Percentiles rank a stretch among this genome's conserved stretches.
phyloP scores from a whole-genome alignment of 306 rosid genomes.

The Echinosophora koreensis region DNA sequence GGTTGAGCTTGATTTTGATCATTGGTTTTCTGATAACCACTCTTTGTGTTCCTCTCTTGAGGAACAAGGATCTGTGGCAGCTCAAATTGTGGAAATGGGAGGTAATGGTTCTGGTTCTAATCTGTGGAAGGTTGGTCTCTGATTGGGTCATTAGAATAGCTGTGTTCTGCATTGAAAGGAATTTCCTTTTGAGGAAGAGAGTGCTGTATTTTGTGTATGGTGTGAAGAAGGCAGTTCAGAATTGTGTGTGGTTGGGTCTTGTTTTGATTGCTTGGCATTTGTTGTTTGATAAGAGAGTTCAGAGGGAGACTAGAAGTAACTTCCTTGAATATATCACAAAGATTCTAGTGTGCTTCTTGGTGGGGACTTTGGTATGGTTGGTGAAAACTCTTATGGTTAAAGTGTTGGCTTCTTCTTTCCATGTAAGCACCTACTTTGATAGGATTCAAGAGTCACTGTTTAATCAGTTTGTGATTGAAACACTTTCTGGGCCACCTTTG shows the following conservation, averaged over 20 bases:
- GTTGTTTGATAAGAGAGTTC: constrained; percentile 74
- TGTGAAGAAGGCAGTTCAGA: constrained; percentile 73
- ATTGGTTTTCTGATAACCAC: constrained; percentile 60
- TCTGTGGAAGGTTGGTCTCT: constrained; percentile 85
- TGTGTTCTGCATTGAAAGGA: constrained; percentile 80
- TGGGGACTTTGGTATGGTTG: constrained; percentile 79
- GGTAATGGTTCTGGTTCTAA: constrained; percentile 70
- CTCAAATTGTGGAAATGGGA: constrained; percentile 89
- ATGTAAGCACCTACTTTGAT: constrained; percentile 83
- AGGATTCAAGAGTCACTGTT: constrained; percentile 86
- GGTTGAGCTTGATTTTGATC: constrained; percentile 73
- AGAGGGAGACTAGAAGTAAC: constrained; percentile 56
- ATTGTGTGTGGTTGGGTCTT: constrained; percentile 84
- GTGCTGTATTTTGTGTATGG: constrained; percentile 90
- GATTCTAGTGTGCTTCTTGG: constrained; percentile 69
- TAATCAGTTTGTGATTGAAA: constrained; percentile 81
- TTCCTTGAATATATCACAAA: constrained; percentile 59
- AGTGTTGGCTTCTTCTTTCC: constrained; percentile 87
- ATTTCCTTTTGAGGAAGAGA: constrained; percentile 75
- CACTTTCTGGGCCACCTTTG: constrained; percentile 81
- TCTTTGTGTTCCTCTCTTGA: constrained; percentile 49
- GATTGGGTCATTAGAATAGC: constrained; percentile 71
- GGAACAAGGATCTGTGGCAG: constrained; percentile 61
- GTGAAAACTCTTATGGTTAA: constrained; percentile 78
- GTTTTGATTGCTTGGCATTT: constrained; percentile 80